phyloP scores from a whole-genome alignment of 371 early-diverging fungal genomes.

The Lichtheimia ornata region DNA sequence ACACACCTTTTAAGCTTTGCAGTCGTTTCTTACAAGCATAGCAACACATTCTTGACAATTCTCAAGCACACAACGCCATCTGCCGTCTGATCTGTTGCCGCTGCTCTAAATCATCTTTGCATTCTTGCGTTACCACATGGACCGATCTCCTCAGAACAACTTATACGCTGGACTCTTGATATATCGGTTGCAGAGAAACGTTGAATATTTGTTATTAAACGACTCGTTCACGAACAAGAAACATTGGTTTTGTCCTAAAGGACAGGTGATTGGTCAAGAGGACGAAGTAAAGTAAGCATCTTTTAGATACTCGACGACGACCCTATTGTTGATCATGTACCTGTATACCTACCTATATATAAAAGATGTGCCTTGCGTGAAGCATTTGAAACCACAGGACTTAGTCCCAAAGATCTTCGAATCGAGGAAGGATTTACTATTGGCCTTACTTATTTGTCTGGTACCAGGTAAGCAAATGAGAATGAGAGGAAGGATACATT shows the following conservation, averaged over 20 bases:
- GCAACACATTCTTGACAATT: background rate
- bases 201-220: slow-evolving; percentile 84
- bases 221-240: slow-evolving; percentile 80
- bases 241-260: slow-evolving; percentile 88
- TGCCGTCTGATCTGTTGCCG: slow-evolving; percentile 10
- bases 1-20: no score
- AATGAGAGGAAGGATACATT: background rate
- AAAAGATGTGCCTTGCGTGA: slow-evolving; percentile 79
- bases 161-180: slow-evolving; percentile 72
- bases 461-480: slow-evolving; percentile 53
- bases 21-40: no score
- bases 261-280: slow-evolving; percentile 75
- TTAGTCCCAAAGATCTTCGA: slow-evolving; percentile 70
- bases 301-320: background rate
- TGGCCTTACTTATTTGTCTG: slow-evolving; percentile 81
- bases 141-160: slow-evolving; percentile 43
- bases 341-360: background rate
- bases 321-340: background rate
- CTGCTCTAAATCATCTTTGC: background rate
- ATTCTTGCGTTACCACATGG: slow-evolving; percentile 23
- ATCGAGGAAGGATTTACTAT: slow-evolving; percentile 77
- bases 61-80: slow-evolving; percentile 6
- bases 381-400: slow-evolving; percentile 73
- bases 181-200: slow-evolving; percentile 73
- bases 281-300: slow-evolving; percentile 77